Conservation (phyloP, 164 flowering plant species). For the Berberis vulgaris region DNA sequence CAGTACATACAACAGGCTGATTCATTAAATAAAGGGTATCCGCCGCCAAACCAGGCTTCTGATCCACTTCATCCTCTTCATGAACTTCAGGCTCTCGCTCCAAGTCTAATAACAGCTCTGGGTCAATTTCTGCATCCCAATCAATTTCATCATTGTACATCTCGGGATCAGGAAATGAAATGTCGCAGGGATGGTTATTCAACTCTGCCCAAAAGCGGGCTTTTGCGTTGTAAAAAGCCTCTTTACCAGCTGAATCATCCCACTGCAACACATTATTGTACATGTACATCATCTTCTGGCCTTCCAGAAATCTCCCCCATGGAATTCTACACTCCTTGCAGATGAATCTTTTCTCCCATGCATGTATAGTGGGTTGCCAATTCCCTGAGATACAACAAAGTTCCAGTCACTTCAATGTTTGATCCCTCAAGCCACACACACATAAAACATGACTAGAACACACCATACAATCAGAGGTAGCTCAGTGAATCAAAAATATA, state of each 20-base stretch:
- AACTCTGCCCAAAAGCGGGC: constrained; percentile 45
- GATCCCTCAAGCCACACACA: background rate
- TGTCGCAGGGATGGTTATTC: constrained; percentile 33
- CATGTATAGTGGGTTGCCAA: constrained; percentile 41
- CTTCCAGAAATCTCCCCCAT: constrained; percentile 47
- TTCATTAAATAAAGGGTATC: constrained; percentile 9
- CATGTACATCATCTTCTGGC: constrained; percentile 28
- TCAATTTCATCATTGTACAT: constrained; percentile 50
- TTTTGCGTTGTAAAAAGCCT: constrained; percentile 58
- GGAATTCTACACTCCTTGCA: constrained; percentile 34
- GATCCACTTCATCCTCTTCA: constrained; percentile 17
- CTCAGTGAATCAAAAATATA: too few species aligned
- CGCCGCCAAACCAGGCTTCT: constrained; percentile 2
- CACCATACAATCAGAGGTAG: background rate
- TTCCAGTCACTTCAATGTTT: background rate
- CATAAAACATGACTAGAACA: background rate
- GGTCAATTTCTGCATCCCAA: constrained; percentile 42
- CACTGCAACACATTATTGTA: constrained; percentile 40
- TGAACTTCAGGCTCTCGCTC: constrained; percentile 22
- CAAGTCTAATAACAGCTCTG: constrained; percentile 35
- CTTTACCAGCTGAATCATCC: constrained; percentile 73
- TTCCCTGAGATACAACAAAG: constrained; percentile 18
- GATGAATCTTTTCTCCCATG: constrained; percentile 70
- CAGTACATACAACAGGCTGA: constrained; percentile 14
- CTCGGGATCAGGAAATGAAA: constrained; percentile 48